Conservation (phyloP, 2,329 filamentous ascomycete genomes). For the Coniochaeta prunicola region DNA sequence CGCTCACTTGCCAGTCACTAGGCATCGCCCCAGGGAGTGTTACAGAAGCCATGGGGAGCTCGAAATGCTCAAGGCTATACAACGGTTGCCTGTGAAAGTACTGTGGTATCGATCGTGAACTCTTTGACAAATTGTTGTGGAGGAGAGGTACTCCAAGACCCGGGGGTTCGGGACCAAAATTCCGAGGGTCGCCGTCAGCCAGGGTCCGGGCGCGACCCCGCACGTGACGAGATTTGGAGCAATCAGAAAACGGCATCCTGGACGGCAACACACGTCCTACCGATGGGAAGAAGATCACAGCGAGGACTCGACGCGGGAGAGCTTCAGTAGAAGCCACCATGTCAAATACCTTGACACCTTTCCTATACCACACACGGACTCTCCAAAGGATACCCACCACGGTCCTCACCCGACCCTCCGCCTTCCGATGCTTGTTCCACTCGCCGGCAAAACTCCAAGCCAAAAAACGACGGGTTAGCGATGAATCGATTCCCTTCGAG, state of each 20-base stretch:
- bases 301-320: background rate
- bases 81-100: background rate
- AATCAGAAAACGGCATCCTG: background rate
- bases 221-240: constrained; percentile 1
- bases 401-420: constrained; percentile 12
- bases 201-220: background rate
- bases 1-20: no score
- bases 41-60: no score
- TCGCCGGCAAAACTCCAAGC: constrained; percentile 2
- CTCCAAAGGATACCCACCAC: constrained; percentile 32
- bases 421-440: constrained; percentile 18
- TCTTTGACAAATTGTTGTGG: background rate
- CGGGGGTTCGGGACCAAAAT: no score
- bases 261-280: background rate
- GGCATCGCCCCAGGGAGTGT: no score
- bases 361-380: constrained; percentile 67
- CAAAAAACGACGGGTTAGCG: background rate
- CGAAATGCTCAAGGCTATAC: no score
- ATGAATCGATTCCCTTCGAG: constrained; percentile 45
- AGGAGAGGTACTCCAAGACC: background rate
- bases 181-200: background rate
- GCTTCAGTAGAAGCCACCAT: constrained; percentile 21
- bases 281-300: background rate
- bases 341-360: constrained; percentile 50
- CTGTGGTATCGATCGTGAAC: background rate